Conservation (phyloP, 768 basidiomycete genomes). For the Lactifluus pinguis region DNA sequence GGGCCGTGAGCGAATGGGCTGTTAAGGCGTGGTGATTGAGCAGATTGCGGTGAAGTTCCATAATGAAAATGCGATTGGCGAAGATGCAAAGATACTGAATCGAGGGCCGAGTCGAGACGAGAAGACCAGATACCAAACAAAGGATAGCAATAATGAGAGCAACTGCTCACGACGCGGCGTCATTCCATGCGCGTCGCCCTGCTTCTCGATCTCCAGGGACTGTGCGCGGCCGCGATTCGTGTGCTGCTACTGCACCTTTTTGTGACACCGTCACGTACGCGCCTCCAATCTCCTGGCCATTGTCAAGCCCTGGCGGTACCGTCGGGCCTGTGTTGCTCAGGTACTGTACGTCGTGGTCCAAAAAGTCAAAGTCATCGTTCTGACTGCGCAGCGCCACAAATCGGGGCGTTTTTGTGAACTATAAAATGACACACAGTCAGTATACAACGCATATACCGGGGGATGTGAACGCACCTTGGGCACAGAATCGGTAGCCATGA, state of each 20-base stretch:
- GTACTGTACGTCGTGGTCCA: constrained; percentile 40
- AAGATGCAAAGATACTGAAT: constrained; percentile 5
- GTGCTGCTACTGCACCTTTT: constrained; percentile 44
- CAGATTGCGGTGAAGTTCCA: constrained; percentile 11
- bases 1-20: not conserved
- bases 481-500: constrained; percentile 99
- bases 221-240: constrained; percentile 29
- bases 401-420: constrained; percentile 85
- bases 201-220: constrained; percentile 11
- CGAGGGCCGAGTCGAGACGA: not conserved
- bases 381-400: constrained; percentile 74
- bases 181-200: constrained; percentile 12
- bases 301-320: constrained; percentile 58
- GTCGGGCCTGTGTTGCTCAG: constrained; percentile 31
- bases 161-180: not conserved
- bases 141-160: not conserved
- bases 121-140: not conserved
- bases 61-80: constrained; percentile 6
- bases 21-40: not conserved
- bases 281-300: constrained; percentile 56
- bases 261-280: constrained; percentile 84
- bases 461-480: constrained; percentile 56
- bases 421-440: not conserved
- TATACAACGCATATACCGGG: not conserved
- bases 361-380: constrained; percentile 67